Percentiles rank a stretch among this genome's conserved stretches.
These are phyloP conservation scores for Ogataea hybrid DNA, from an alignment of 1,139 yeast species.

Conservation along the genomic window DNA sequence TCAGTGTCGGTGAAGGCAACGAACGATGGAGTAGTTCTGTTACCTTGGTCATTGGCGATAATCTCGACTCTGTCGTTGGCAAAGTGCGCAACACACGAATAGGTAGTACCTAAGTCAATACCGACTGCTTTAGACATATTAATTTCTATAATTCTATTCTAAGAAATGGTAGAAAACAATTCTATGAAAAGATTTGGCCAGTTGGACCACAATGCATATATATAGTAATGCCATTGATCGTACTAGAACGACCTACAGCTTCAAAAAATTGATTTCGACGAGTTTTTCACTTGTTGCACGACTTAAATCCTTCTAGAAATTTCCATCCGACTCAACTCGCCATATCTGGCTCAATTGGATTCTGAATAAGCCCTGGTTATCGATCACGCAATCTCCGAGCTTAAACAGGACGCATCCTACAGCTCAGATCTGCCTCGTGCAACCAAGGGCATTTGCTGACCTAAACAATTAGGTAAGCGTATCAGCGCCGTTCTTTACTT, in stretches of 20 bases:
- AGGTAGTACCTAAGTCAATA: slow-evolving; percentile 97
- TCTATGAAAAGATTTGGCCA: slow-evolving; percentile 11
- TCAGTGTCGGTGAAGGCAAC: slow-evolving; percentile 94
- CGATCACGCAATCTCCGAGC: not conserved
- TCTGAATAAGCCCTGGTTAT: not conserved
- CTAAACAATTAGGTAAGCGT: not conserved
- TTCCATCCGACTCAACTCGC: slow-evolving; percentile 5
- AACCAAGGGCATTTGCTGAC: not conserved
- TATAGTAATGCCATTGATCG: slow-evolving; percentile 9
- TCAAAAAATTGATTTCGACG: slow-evolving; percentile 11
- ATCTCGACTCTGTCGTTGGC: slow-evolving; percentile 67
- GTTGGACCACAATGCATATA: slow-evolving; percentile 1
- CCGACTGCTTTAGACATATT: slow-evolving; percentile 66
- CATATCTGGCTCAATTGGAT: not conserved
- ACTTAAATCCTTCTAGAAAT: slow-evolving; percentile 16
- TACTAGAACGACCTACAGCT: slow-evolving; percentile 9
- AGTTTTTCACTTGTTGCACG: slow-evolving; percentile 18
- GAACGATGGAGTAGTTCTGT: slow-evolving; percentile 95
- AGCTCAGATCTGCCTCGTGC: not conserved
- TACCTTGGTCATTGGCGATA: slow-evolving; percentile 97
- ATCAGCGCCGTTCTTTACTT: not conserved
- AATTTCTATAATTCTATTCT: slow-evolving; percentile 63
- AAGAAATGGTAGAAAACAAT: slow-evolving; percentile 65
- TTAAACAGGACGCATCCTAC: not conserved
- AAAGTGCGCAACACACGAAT: slow-evolving; percentile 93